Conservation (phyloP, 257 asterid species). For the Fraxinus anomala region DNA sequence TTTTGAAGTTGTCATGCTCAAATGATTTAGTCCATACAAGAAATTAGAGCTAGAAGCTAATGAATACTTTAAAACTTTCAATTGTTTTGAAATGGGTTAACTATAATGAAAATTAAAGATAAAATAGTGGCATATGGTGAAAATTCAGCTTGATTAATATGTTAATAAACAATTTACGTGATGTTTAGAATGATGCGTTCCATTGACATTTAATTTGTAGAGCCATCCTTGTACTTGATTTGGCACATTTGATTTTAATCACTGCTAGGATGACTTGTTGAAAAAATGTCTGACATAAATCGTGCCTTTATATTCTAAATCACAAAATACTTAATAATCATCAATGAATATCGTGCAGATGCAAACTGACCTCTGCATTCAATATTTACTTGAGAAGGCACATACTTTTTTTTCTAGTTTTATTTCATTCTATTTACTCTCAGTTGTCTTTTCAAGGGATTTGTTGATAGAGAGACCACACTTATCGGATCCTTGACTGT, state of each 20-base stretch:
- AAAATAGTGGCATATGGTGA: not conserved
- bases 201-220: not conserved
- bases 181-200: conserved; percentile 6
- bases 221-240: conserved; percentile 1
- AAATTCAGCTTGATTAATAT: not conserved
- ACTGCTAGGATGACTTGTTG: not conserved
- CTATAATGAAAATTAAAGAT: not conserved
- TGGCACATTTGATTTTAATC: not conserved
- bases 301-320: conserved; percentile 3
- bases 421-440: not conserved
- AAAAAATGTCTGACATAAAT: not conserved
- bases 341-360: not conserved
- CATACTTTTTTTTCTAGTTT: conserved; percentile 2
- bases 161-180: too few relatives aligned
- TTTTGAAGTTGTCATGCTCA: conserved; percentile 1
- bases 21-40: not conserved
- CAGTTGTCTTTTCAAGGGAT: conserved; percentile 58
- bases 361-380: conserved; percentile 9
- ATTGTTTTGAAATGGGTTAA: not conserved
- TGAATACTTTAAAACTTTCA: not conserved
- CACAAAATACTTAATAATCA: conserved; percentile 16
- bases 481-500: conserved; percentile 94
- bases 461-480: conserved; percentile 82
- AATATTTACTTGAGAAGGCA: conserved; percentile 1
- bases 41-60: conserved; percentile 15